A percentile compares a stretch with the other conserved stretches of the same genome.
These are phyloP conservation scores for Trichoderma atroviride DNA, from an alignment of 2,329 filamentous ascomycete genomes.

Conservation along the genomic window DNA sequence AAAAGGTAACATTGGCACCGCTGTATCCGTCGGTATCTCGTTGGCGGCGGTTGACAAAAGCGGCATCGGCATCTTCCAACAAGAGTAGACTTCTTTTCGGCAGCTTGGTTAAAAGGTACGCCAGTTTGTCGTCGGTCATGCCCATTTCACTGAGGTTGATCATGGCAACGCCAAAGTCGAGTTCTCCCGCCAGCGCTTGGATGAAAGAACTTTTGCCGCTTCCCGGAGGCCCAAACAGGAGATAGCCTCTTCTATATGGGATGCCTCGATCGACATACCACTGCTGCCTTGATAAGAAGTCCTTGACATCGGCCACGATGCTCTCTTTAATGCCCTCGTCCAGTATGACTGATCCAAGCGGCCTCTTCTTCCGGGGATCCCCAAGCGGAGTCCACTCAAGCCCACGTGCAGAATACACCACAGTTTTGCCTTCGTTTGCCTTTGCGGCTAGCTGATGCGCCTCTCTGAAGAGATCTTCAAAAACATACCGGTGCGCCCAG, in stretches of 20 bases:
- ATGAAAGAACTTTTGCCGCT: slow-evolving; percentile 97
- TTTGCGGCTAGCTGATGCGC: slow-evolving; percentile 78
- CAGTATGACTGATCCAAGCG: slow-evolving; percentile 83
- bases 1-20: slow-evolving; percentile 91
- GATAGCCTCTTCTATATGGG: slow-evolving; percentile 85
- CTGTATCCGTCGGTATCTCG: slow-evolving; percentile 80
- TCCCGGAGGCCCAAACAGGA: slow-evolving; percentile 85
- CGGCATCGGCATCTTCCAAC: slow-evolving; percentile 89
- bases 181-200: slow-evolving; percentile 86
- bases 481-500: slow-evolving; percentile 85
- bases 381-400: slow-evolving; percentile 86
- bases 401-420: slow-evolving; percentile 84
- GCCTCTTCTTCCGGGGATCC: slow-evolving; percentile 81
- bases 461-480: slow-evolving; percentile 86
- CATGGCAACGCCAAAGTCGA: slow-evolving; percentile 92
- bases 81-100: slow-evolving; percentile 81
- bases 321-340: slow-evolving; percentile 81
- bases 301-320: slow-evolving; percentile 77
- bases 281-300: slow-evolving; percentile 75
- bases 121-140: slow-evolving; percentile 85
- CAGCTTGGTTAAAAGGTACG: slow-evolving; percentile 82
- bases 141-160: slow-evolving; percentile 88
- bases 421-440: slow-evolving; percentile 87
- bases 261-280: slow-evolving; percentile 97
- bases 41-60: slow-evolving; percentile 79